Evolutionary conservation across 202 grass and related monocot genomes (phyloP).

Genomic region (Digitaria exilis): DNA sequence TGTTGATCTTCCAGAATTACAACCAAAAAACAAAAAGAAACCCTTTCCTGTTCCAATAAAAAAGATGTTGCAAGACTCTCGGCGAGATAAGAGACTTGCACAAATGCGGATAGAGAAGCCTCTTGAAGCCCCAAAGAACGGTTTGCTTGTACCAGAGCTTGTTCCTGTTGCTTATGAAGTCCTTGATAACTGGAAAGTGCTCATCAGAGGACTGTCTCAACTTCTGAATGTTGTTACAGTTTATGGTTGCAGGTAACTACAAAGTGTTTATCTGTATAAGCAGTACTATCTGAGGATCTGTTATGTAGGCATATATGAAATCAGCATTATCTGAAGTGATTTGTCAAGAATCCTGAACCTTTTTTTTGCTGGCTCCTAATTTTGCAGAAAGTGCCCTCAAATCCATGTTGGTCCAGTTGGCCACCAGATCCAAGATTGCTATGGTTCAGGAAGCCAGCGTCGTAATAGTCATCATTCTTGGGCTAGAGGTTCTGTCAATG

Average conservation of each 20-base stretch:
- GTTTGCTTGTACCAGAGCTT: conserved; percentile 79
- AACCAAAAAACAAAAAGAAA: conserved; percentile 86
- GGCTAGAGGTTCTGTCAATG: conserved; percentile 74
- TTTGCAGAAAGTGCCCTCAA: conserved; percentile 80
- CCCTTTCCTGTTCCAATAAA: conserved; percentile 71
- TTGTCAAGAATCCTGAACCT: conserved; percentile 20
- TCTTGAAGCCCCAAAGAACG: conserved; percentile 83
- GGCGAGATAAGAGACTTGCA: conserved; percentile 68
- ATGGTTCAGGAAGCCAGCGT: conserved; percentile 65
- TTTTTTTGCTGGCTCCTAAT: conserved; percentile 17
- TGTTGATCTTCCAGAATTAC: conserved; percentile 75
- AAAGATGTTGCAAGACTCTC: conserved; percentile 66
- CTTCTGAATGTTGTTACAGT: conserved; percentile 79
- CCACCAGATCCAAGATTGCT: conserved; percentile 80
- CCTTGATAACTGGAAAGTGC: conserved; percentile 79
- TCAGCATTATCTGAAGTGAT: background rate
- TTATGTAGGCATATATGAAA: background rate
- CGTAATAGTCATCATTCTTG: conserved; percentile 78
- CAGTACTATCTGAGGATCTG: background rate
- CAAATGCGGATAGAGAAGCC: conserved; percentile 75
- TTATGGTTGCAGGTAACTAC: conserved; percentile 72
- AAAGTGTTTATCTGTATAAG: background rate
- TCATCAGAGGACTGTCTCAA: conserved; percentile 80
- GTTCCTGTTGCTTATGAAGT: conserved; percentile 78
- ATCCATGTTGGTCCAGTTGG: conserved; percentile 79